Evolutionary conservation across 495 filamentous ascomycete genomes (phyloP), one percentile per base, ranked within the genome.

Genomic region (Daldinia childiae): DNA sequence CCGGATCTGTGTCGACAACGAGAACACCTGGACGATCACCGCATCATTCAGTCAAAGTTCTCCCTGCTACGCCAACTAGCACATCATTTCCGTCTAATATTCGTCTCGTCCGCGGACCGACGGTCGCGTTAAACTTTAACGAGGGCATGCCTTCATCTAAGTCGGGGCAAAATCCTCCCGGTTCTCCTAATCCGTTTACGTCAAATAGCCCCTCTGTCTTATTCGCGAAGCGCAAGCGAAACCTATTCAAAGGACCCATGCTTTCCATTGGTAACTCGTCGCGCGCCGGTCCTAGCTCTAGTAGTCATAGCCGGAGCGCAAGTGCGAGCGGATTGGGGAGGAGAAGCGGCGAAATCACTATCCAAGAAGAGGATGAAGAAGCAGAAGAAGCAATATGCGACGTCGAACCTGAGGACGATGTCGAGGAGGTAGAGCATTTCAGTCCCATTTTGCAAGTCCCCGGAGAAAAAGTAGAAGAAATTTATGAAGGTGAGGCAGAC

Each of bases 171-270:
- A 77, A 79, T 34, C 74, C 79, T 6, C 82, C 81, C 2, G 75
- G 80, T 0, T 83, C 81, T 19, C 82, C 83, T 0, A 84, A 80
- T 36, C 71, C 87, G 70, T 72, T 89, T 76, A 81, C 66, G 7
- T 75, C 74, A 0, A 80, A 79, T 21, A 85, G 76, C 5, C 85
- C 84, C 6, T 91, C 90, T 29, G 86, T 98, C 24, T 83, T 97
- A 12, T 98, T 97, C 79, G 94, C 95, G 6, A 95, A 94, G 74
- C 84, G 95, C 61, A 98, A 98, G 80, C 86, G 91, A 66, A 93
- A 90, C 43, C 79, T 94, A 1, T 97, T 98, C 80, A 95, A 96
- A 76, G 96, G 95, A 0, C 95, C 96, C 36, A 86, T 89, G 84
- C 84, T 81, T 45, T 87, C 79, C 19, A 73, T 86, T 43, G 80